Conservation (phyloP, 176 grass and related monocot species). For the Metroxylon sagu region DNA sequence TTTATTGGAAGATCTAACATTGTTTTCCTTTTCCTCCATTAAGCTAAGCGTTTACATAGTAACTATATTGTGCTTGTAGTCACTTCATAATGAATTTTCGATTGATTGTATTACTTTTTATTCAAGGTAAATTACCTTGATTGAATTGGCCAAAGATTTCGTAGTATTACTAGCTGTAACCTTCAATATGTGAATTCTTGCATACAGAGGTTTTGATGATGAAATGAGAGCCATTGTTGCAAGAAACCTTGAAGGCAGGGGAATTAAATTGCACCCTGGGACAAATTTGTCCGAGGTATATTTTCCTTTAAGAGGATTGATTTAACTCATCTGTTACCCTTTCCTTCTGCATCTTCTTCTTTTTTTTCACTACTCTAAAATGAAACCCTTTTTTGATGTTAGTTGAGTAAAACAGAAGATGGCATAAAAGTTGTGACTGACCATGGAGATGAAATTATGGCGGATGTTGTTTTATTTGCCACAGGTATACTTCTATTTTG, state of each 20-base stretch:
- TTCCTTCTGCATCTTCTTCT: not conserved
- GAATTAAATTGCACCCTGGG: slow-evolving; percentile 66
- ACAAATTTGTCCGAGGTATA: slow-evolving; percentile 65
- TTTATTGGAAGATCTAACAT: too few relatives aligned
- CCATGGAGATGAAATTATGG: slow-evolving; percentile 72
- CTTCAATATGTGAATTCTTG: not conserved
- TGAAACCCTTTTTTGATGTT: slow-evolving; percentile 21
- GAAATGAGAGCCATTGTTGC: slow-evolving; percentile 88
- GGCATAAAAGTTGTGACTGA: slow-evolving; percentile 80
- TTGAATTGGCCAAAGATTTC: too few relatives aligned
- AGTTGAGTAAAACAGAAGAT: slow-evolving; percentile 72
- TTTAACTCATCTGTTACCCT: not conserved
- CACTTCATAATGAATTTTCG: too few relatives aligned
- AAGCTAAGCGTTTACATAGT: too few relatives aligned
- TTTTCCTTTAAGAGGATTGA: not conserved
- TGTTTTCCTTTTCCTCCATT: too few relatives aligned
- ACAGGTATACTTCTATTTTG: slow-evolving; percentile 45
- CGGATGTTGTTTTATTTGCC: slow-evolving; percentile 93
- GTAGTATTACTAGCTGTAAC: slow-evolving; percentile 1
- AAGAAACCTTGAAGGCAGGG: slow-evolving; percentile 86
- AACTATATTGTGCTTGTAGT: too few relatives aligned
- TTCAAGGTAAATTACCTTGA: too few relatives aligned
- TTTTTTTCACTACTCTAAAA: not conserved
- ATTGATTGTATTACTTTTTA: too few relatives aligned
- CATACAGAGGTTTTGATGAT: slow-evolving; percentile 80